Base-by-base conservation (phyloP, 2,329 filamentous ascomycete species). In the Neonectria coccinea region DNA sequence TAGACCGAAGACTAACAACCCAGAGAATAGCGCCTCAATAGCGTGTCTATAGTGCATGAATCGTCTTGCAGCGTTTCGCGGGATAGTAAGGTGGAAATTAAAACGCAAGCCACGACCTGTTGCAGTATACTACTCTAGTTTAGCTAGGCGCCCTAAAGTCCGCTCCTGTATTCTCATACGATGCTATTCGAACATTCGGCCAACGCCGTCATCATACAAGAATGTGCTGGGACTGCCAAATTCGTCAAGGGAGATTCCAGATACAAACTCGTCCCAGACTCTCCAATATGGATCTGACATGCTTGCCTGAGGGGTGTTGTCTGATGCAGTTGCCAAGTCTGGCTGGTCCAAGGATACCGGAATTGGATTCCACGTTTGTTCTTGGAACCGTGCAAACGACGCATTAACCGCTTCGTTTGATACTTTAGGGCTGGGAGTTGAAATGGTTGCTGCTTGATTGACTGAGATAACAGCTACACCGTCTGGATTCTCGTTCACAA, bases 191-290 rank as follows among this genome's bases (percentile, higher is more conserved):
- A 3, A 33, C 4, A 12, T 33, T 33, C 25, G 25, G 25, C 25
- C 25, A 25, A 2, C 25, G 25, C 25, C 25, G 25, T 25, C 20
- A n/a, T 33, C 48, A 14, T 51, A 33, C 8, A 56, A 53, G 18
- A 64, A 48, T 9, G 48, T 51, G 25, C 27, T 45, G 5, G 45
- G 36, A 44, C 20, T 39, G 4, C 2, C 14, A 27, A 39, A 14
- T 1, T 53, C 60, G 7, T 58, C 54, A 12, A 57, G 45, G 1
- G 54, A 50, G 10, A 63, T 53, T 10, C 45, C 48, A 7, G 60
- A 53, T 5, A 58, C n/a, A 45, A 63, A 63, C 3, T 58, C 54
- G 12, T 63, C 54, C 60, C 54, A 63, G 11, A 58, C 36, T 9
- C 16, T 33, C 60, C 54, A 58, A 1, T 55, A 57, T n/a, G 39